Evolutionary conservation across 2,329 filamentous ascomycete species (phyloP), one percentile per base, ranked within the genome.

Genomic region (Fusarium multiceps): DNA sequence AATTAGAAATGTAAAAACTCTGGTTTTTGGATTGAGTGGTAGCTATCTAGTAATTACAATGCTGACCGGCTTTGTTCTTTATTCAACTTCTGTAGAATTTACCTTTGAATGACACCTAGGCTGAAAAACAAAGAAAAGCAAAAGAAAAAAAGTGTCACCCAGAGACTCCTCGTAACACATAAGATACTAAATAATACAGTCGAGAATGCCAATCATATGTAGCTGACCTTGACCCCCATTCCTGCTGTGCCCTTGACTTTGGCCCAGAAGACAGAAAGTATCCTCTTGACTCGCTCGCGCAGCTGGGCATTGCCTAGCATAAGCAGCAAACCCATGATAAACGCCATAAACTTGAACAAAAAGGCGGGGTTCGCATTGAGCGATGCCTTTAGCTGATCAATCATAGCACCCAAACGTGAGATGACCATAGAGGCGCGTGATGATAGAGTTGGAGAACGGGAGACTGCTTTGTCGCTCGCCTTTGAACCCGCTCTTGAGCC

Each of bases 181-280:
- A 72, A 56, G 54, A 68, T 67, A 60, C 59, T 71, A 58, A 66
- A 71, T 70, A 56, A 64, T 69, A 75, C 67, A 74, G 59, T 72
- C 62, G 72, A 59, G 66, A 68, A 60, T 66, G 57, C 25, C 53
- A 42, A 58, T 75, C 81, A 98, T 64, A 99, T 97, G 82, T 98
- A 98, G 78, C 92, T 97, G 76, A 98, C 94, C 83, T 98, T 98
- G 69, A 97, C 92, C 4, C 95, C 96, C 95, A 98, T 98, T 3
- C 94, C 94, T 7, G 95, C 90, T 1, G 96, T 98, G 47, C 89
- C 87, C 78, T 88, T 89, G 42, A 97, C 83, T 82, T 97, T 98
- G 57, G 88, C 87, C 93, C 93, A 97, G 12, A 89, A 89, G 28
- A 86, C 84, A 41, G 87, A 87, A 45, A 97, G 77, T 40, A 94